Conservation (phyloP, 257 asterid species). For the Solanum peruvianum region DNA sequence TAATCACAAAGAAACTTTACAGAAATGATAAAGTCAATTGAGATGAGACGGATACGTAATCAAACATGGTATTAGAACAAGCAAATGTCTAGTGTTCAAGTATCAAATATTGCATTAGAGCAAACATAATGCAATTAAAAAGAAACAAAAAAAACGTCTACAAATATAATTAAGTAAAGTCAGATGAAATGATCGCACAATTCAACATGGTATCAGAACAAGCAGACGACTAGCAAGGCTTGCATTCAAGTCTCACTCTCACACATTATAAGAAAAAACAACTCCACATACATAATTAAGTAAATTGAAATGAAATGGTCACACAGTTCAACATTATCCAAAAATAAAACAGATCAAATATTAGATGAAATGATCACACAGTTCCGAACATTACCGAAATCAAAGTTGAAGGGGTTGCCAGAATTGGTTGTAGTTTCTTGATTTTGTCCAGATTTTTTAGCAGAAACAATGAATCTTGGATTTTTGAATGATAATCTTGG, state of each 20-base stretch:
- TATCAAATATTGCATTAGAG: neutral
- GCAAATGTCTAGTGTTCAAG: neutral
- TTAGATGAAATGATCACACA: neutral
- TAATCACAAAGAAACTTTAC: neutral
- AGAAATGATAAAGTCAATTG: neutral
- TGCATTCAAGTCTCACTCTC: neutral
- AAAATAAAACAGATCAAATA: slow-evolving; percentile 14
- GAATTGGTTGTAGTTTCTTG: slow-evolving; percentile 18
- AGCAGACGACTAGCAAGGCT: neutral
- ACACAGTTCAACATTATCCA: slow-evolving; percentile 5
- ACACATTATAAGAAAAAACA: neutral
- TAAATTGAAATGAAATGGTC: neutral
- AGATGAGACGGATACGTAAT: neutral
- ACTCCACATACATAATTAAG: neutral
- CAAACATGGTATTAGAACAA: neutral
- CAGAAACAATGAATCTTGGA: slow-evolving; percentile 29
- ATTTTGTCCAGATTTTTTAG: slow-evolving; percentile 29
- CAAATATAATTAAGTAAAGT: neutral
- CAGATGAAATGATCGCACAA: neutral
- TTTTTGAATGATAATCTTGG: slow-evolving; percentile 23
- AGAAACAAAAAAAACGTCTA: neutral
- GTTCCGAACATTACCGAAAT: slow-evolving; percentile 20
- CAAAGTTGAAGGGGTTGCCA: slow-evolving; percentile 39
- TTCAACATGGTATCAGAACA: neutral
- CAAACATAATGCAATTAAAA: neutral